Evolutionary conservation across 1,284 basidiomycete species (phyloP).

Genomic region (Coniferiporia weirii): DNA sequence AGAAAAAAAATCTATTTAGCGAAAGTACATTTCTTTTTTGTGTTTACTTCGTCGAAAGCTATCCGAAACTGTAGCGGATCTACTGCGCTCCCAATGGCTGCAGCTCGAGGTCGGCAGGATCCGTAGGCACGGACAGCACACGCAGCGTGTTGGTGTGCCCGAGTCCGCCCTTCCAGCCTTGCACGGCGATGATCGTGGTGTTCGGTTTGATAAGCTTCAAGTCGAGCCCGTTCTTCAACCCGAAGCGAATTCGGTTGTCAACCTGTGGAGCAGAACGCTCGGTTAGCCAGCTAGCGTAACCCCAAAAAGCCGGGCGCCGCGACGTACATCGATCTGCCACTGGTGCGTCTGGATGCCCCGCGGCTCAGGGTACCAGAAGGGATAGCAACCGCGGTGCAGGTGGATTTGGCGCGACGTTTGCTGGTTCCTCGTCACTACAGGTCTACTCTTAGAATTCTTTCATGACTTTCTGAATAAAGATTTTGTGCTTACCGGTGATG

Average conservation of each 20-base stretch:
- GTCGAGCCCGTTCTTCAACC: conserved; percentile 81
- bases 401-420: conserved; percentile 97
- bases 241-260: conserved; percentile 88
- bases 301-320: background rate
- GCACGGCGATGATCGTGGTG: conserved; percentile 89
- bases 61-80: background rate
- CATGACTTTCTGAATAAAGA: conserved; percentile 2
- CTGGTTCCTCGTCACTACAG: conserved; percentile 87
- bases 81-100: conserved; percentile 48
- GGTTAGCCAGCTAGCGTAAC: conserved; percentile 26
- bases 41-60: background rate
- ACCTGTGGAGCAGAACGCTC: conserved; percentile 47
- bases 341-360: conserved; percentile 82
- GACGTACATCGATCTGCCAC: conserved; percentile 94
- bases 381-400: conserved; percentile 95
- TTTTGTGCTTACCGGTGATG: conserved; percentile 68
- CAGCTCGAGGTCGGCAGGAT: conserved; percentile 75
- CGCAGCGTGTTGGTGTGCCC: conserved; percentile 89
- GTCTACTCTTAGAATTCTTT: background rate
- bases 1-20: no score
- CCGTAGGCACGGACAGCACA: conserved; percentile 80
- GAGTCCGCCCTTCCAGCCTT: conserved; percentile 98
- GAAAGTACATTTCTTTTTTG: background rate
- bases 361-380: conserved; percentile 94
- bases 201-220: conserved; percentile 89